These are phyloP conservation scores for Austroboletus niveus DNA, from an alignment of 1,284 basidiomycete species.

Conservation along the genomic window DNA sequence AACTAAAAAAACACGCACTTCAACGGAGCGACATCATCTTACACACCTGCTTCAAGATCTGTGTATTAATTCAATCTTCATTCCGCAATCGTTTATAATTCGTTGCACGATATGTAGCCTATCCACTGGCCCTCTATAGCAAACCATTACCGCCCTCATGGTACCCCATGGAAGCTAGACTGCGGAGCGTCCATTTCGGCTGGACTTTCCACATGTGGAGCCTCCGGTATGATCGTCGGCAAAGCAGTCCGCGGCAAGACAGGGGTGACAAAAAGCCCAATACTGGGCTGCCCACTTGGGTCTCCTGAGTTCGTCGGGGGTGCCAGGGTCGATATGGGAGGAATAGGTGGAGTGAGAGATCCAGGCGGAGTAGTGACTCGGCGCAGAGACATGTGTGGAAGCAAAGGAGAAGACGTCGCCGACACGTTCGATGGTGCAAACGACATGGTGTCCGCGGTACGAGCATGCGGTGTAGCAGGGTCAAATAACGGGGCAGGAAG, in stretches of 20 bases:
- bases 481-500: slow-evolving; percentile 44
- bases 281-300: neutral
- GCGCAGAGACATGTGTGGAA: too few relatives aligned
- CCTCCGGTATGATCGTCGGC: slow-evolving; percentile 20
- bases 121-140: too few relatives aligned
- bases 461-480: slow-evolving; percentile 26
- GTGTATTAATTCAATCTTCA: too few relatives aligned
- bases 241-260: slow-evolving; percentile 11
- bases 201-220: slow-evolving; percentile 30
- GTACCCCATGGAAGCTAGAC: slow-evolving; percentile 7
- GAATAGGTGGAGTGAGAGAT: slow-evolving; percentile 13
- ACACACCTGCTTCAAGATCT: too few relatives aligned
- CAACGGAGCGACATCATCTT: too few relatives aligned
- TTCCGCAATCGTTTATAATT: too few relatives aligned
- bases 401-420: neutral
- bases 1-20: too few relatives aligned
- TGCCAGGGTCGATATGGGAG: slow-evolving; percentile 17
- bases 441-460: slow-evolving; percentile 28
- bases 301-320: neutral
- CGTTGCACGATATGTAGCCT: too few relatives aligned
- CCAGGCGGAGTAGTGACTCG: neutral
- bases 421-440: slow-evolving; percentile 19
- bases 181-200: slow-evolving; percentile 21
- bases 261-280: slow-evolving; percentile 13
- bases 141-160: neutral